Base-by-base conservation (phyloP, 1,284 basidiomycete genomes). In the Lentinus polychrous region DNA sequence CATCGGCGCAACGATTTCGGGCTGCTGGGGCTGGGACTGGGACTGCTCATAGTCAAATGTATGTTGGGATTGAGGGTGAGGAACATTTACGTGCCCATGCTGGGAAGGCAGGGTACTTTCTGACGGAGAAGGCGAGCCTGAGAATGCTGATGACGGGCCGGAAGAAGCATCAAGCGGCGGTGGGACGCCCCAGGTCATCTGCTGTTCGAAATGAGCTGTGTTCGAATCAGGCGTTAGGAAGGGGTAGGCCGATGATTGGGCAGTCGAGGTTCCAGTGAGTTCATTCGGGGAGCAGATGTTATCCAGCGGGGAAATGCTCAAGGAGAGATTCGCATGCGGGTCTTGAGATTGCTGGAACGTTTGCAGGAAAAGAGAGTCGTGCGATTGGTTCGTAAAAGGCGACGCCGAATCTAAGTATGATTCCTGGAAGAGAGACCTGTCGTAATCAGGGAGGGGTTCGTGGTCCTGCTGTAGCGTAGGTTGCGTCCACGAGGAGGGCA, bases 391-490 rank as follows among this genome's bases (percentile, higher is more conserved):
- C n/a, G 61, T 55, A 53, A 62, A 65, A 6, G 57, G 56, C 39
- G 61, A 57, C 39, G 60, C 60, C 17, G 62, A 61, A 50, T 67
- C 63, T 43, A 74, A 60, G 62, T 74, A 79, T 2, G 65, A 60
- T 1, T 67, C 64, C 23, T 80, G 67, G 61, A 80, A 80, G 44
- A 81, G 62, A 41, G 68, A 68, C 1, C 70, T 67, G 52, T 77
- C 67, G n/a, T 72, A 67, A 17, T 76, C 78, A 0, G 78, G 78
- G 1, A 79, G 69, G 6, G 73, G 70, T 1, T 71, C 71, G 42
- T 67, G 57, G 49, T 72, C 71, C 1, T 66, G 66, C 50, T 71
- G 68, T 22, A 74, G 61, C 43, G 51, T 41, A 17, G 41, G 41
- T 6, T 38, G 37, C 33, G 48, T 45, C 24, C 53, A 41, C 7